These are phyloP conservation scores for Gentiana macrophylla DNA, from an alignment of 257 asterid genomes.

Conservation along the genomic window DNA sequence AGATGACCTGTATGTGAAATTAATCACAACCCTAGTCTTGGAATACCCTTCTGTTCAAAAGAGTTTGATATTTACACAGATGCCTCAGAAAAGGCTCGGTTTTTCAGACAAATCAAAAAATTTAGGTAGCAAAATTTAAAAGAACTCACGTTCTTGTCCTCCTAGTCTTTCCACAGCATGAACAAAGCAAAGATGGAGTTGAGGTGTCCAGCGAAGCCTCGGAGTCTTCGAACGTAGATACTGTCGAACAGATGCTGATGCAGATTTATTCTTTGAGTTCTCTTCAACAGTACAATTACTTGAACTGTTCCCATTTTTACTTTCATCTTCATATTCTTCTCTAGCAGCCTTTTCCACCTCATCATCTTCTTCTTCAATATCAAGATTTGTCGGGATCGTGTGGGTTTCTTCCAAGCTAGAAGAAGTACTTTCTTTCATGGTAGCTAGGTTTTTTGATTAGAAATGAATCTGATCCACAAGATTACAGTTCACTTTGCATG, in stretches of 20 bases:
- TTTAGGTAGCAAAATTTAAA: no score
- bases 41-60: no score
- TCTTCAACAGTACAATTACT: slow-evolving; percentile 91
- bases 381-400: slow-evolving; percentile 9
- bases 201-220: slow-evolving; percentile 87
- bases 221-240: slow-evolving; percentile 77
- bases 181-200: slow-evolving; percentile 77
- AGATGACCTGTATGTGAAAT: no score
- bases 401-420: slow-evolving; percentile 33
- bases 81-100: no score
- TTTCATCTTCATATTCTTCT: slow-evolving; percentile 12
- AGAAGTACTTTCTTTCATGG: slow-evolving; percentile 16
- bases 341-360: slow-evolving; percentile 14
- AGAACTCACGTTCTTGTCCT: slow-evolving; percentile 76
- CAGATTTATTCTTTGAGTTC: slow-evolving; percentile 36
- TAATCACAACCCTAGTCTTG: no score
- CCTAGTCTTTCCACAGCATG: slow-evolving; percentile 85
- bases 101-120: no score
- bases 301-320: slow-evolving; percentile 36
- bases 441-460: no score
- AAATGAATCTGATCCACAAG: no score
- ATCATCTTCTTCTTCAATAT: background rate
- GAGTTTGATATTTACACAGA: no score
- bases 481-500: background rate
- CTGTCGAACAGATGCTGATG: slow-evolving; percentile 66